phyloP scores from a whole-genome alignment of 169 alveolate species.

The Eimeria maxima region DNA sequence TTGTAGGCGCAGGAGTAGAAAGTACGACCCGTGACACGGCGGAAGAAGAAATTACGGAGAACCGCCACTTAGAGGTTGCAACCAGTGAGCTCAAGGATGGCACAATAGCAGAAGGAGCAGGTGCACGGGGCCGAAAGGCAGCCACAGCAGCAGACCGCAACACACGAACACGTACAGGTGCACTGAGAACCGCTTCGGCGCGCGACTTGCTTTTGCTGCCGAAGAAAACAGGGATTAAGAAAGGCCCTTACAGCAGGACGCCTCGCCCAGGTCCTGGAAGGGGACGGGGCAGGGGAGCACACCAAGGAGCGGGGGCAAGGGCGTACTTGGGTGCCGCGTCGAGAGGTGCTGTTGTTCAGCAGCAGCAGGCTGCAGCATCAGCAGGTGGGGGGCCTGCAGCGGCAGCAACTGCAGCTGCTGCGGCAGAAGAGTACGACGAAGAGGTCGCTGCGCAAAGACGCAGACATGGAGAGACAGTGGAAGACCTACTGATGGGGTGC shows the following conservation, averaged over 20 bases:
- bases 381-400: not conserved
- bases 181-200: conserved; percentile 52
- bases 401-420: conserved; percentile 56
- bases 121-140: conserved; percentile 25
- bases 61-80: not conserved
- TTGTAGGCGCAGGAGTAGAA: not conserved
- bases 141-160: conserved; percentile 65
- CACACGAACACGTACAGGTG: conserved; percentile 69
- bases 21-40: conserved; percentile 15
- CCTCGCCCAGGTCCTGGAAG: conserved; percentile 47
- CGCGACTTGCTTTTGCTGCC: conserved; percentile 57
- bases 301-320: not conserved
- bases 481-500: conserved; percentile 20
- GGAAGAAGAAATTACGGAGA: conserved; percentile 3
- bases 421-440: conserved; percentile 51
- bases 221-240: conserved; percentile 12
- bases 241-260: conserved; percentile 46
- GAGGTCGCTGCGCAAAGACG: conserved; percentile 60
- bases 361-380: conserved; percentile 27
- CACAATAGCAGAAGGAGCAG: conserved; percentile 22
- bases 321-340: conserved; percentile 14
- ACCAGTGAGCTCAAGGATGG: not conserved
- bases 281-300: conserved; percentile 50
- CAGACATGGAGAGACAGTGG: conserved; percentile 50
- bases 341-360: conserved; percentile 29